Evolutionary conservation across 2,329 filamentous ascomycete genomes (phyloP).

Genomic region (Beauveria pseudobassiana): DNA sequence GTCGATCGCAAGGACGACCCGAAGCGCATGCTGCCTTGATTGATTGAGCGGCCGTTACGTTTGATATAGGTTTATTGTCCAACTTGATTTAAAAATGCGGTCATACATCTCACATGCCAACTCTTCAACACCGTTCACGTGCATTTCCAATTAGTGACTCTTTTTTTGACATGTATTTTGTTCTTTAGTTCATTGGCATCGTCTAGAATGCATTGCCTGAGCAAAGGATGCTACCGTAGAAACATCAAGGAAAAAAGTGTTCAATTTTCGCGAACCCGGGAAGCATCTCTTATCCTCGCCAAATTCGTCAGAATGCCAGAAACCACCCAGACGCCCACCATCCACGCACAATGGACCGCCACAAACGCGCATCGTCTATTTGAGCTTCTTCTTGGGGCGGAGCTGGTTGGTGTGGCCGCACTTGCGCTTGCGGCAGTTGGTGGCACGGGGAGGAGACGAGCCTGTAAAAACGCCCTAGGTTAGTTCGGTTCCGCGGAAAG

Average conservation of each 20-base stretch:
- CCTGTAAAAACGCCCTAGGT: slow-evolving; percentile 29
- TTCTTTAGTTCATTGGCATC: slow-evolving; percentile 21
- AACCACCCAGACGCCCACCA: slow-evolving; percentile 35
- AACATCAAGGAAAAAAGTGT: slow-evolving; percentile 25
- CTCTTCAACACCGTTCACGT: too few relatives aligned
- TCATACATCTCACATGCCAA: too few relatives aligned
- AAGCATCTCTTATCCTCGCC: slow-evolving; percentile 25
- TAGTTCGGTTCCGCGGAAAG: neutral
- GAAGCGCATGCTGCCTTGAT: neutral
- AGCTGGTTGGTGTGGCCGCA: slow-evolving; percentile 99
- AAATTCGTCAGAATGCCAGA: slow-evolving; percentile 31
- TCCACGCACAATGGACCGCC: slow-evolving; percentile 22
- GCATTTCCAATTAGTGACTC: neutral
- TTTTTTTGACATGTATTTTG: slow-evolving; percentile 1
- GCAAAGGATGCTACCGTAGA: slow-evolving; percentile 33
- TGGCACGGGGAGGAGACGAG: slow-evolving; percentile 91
- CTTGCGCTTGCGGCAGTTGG: slow-evolving; percentile 99
- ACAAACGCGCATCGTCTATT: slow-evolving; percentile 41
- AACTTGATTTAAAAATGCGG: neutral
- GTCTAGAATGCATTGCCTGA: slow-evolving; percentile 31
- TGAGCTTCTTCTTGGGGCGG: slow-evolving; percentile 99
- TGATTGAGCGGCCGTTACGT: neutral
- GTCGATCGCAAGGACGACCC: neutral
- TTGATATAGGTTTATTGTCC: neutral
- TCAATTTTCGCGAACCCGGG: slow-evolving; percentile 23